These are phyloP conservation scores for Friedmanniomyces endolithicus DNA, from an alignment of 495 filamentous ascomycete genomes.

Conservation along the genomic window DNA sequence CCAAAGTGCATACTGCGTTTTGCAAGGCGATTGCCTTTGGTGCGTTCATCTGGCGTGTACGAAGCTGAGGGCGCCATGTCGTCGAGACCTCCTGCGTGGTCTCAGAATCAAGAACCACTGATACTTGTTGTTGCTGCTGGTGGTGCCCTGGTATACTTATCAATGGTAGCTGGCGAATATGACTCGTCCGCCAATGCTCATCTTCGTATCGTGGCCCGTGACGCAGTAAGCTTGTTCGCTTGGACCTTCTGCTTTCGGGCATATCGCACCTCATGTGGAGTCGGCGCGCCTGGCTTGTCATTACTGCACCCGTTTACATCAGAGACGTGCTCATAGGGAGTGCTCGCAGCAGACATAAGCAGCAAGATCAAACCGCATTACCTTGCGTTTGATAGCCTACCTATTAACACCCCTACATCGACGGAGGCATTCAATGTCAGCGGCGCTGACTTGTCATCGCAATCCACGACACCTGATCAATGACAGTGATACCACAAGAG, in stretches of 20 bases:
- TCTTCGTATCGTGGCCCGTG: too few relatives aligned
- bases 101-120: neutral
- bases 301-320: too few relatives aligned
- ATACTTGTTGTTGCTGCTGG: neutral
- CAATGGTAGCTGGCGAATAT: neutral
- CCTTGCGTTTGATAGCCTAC: too few relatives aligned
- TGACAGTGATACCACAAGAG: too few relatives aligned
- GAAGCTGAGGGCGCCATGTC: conserved; percentile 7
- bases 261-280: neutral
- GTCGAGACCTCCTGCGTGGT: neutral
- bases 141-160: neutral
- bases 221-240: neutral
- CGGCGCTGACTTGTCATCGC: too few relatives aligned
- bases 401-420: too few relatives aligned
- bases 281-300: neutral
- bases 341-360: too few relatives aligned
- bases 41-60: conserved; percentile 18
- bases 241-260: neutral
- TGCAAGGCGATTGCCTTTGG: conserved; percentile 14
- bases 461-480: too few relatives aligned
- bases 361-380: too few relatives aligned
- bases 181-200: neutral
- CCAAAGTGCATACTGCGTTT: conserved; percentile 14
- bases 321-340: neutral
- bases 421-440: too few relatives aligned